Base-by-base conservation (phyloP, 371 early-diverging fungal genomes). In the Blakeslea trispora region DNA sequence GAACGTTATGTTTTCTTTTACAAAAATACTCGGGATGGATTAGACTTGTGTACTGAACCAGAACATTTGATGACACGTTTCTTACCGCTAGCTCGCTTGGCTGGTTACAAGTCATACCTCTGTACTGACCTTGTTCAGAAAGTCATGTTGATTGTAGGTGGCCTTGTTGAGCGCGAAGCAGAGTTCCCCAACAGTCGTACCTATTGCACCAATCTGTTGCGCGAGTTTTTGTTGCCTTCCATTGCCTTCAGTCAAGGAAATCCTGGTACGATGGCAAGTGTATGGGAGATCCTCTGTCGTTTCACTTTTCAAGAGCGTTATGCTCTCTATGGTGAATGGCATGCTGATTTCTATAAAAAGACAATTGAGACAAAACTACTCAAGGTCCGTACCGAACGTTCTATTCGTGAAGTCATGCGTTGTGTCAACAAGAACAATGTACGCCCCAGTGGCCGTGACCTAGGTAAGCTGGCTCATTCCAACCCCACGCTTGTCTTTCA, bases 281-380 rank as follows among this genome's bases (percentile, higher is more conserved):
- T 92, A 5, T 96, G 95, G 94, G 73, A 80, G 45, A 61, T 96
- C 0, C 53, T 94, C 10, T 84, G 83, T 14, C 60, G 59, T 11
- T 69, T 88, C 34, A 78, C 85, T 10, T 87, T 83, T 45, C 79
- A 83, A 62, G 83, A 82, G 55, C 81, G 94, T 31, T 88, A 72
- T 61, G 82, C 78, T 1, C 68, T 95, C 9, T 96, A 94, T 61
- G 88, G 87, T 15, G 89, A 91, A 57, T 96, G 96, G 96, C 81
- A 81, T 34, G 74, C 72, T 32, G 75, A 80, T 14, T 76, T 83
- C 34, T 84, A 84, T 56, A 72, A 79, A 21, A 70, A 76, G 42
- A 68, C 68, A 3, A 73, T 75, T 13, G 82, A 83, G 55, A 64
- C 79, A 11, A 66, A 72, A 44, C 61, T 78, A 11, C 45, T 74